phyloP scores from a whole-genome alignment of 2,329 filamentous ascomycete genomes.

The Xylaria sp. region DNA sequence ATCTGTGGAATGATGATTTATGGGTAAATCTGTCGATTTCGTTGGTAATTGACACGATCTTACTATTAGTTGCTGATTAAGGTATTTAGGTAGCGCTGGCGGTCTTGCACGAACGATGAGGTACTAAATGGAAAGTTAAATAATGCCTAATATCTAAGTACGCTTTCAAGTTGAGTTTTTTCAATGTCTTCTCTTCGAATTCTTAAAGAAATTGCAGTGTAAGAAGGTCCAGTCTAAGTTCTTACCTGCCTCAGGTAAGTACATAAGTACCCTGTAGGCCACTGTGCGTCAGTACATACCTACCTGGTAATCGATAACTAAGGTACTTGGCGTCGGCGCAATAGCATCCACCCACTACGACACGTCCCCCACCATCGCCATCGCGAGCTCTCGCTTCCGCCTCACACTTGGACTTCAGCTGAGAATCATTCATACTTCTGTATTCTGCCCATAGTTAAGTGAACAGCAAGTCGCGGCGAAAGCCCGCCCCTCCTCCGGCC shows the following conservation, averaged over 20 bases:
- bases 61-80: too few relatives aligned
- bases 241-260: too few relatives aligned
- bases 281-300: background rate
- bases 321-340: background rate
- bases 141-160: too few relatives aligned
- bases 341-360: background rate
- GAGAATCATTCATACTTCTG: background rate
- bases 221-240: too few relatives aligned
- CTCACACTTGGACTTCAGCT: background rate
- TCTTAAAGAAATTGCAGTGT: background rate
- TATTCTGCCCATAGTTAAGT: background rate
- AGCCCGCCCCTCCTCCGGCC: conserved; percentile 7
- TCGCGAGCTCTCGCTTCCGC: conserved; percentile 9
- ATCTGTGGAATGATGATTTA: too few relatives aligned
- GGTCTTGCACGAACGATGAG: too few relatives aligned
- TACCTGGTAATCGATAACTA: background rate
- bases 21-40: too few relatives aligned
- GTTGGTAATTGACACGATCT: too few relatives aligned
- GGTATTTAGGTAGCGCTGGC: too few relatives aligned
- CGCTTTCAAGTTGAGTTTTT: too few relatives aligned
- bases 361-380: conserved; percentile 16
- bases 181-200: background rate
- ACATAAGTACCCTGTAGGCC: background rate
- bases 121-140: background rate
- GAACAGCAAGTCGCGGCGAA: conserved; percentile 14